Percentiles rank a stretch among this genome's conserved stretches.
Evolutionary conservation across 1,139 yeast genomes (phyloP).

Genomic region (Dujonia santamariae): DNA sequence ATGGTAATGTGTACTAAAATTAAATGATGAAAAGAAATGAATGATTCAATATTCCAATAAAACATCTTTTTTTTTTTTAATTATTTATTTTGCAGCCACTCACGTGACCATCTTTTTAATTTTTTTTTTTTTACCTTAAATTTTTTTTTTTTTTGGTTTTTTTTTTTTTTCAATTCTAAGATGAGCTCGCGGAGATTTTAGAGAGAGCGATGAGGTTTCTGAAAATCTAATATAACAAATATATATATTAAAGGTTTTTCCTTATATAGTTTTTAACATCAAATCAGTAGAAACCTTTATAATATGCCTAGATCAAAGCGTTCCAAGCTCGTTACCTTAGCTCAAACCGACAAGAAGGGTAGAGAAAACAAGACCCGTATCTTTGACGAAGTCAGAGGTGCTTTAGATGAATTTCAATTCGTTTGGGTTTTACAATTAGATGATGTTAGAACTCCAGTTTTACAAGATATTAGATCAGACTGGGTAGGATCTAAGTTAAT

Average conservation of each 20-base stretch:
- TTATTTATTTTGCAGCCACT: constrained; percentile 1
- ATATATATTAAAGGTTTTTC: no score
- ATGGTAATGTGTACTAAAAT: no score
- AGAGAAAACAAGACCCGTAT: constrained; percentile 87
- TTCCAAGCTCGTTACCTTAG: constrained; percentile 89
- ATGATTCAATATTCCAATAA: no score
- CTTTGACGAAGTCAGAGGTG: constrained; percentile 79
- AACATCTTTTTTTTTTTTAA: no score
- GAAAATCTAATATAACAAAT: no score
- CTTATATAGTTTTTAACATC: no score
- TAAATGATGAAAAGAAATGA: no score
- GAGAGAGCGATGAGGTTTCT: no score
- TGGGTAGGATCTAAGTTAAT: constrained; percentile 89
- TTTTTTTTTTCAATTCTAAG: not conserved
- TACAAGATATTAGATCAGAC: constrained; percentile 87
- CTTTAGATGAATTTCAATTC: constrained; percentile 72
- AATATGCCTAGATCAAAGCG: constrained; percentile 93
- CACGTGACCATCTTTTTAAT: not conserved
- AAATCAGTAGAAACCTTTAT: no score
- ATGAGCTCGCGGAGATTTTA: constrained; percentile 1
- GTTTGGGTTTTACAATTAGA: constrained; percentile 85
- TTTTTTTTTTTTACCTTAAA: not conserved
- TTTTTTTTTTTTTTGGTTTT: no score
- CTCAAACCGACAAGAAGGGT: constrained; percentile 95
- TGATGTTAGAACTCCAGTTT: constrained; percentile 93